Percentiles rank a stretch among this genome's conserved stretches.
phyloP scores from a whole-genome alignment of 2,329 filamentous ascomycete genomes.

The Trichocomaceae sp. region DNA sequence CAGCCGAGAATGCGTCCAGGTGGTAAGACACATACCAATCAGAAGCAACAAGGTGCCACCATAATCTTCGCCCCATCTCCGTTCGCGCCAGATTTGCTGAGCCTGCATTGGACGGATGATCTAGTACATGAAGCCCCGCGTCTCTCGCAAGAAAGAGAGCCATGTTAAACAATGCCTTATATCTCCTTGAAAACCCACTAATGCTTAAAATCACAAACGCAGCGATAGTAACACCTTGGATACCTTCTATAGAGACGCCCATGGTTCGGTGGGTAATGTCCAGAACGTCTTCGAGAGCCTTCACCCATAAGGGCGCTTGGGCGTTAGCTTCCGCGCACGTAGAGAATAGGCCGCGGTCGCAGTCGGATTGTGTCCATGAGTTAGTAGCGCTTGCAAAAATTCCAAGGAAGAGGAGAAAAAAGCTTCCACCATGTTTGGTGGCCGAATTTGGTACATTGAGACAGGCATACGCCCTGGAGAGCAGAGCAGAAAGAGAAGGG shows the following conservation, averaged over 20 bases:
- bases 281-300: not conserved
- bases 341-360: not conserved
- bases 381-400: not conserved
- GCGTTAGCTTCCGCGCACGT: slow-evolving; percentile 2
- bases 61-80: slow-evolving; percentile 1
- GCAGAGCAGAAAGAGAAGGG: slow-evolving; percentile 1
- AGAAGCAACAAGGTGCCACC: not conserved
- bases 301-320: not conserved
- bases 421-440: not conserved
- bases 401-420: not conserved
- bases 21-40: not conserved
- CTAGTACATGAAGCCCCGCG: not conserved
- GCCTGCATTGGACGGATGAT: not conserved
- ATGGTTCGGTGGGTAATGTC: not conserved
- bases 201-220: not conserved
- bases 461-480: not conserved
- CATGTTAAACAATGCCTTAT: slow-evolving; percentile 2
- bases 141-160: not conserved
- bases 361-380: not conserved
- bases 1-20: too few species aligned
- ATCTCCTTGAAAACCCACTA: not conserved
- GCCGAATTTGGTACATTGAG: not conserved
- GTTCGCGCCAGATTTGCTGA: not conserved
- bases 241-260: not conserved
- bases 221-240: not conserved